These are phyloP conservation scores for Botrytis tulipae DNA, from an alignment of 2,329 filamentous ascomycete genomes.

Conservation along the genomic window DNA sequence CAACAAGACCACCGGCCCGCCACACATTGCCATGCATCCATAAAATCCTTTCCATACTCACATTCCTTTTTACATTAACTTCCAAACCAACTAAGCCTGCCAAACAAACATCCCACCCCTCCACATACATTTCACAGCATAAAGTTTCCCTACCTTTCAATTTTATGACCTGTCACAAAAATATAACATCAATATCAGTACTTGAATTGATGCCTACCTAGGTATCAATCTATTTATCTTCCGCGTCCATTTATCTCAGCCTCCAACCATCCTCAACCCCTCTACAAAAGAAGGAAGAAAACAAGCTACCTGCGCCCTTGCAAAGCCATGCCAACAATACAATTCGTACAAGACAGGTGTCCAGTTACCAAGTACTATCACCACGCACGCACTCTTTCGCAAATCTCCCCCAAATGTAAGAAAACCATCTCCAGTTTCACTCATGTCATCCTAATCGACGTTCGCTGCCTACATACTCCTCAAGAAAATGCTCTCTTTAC, in stretches of 20 bases:
- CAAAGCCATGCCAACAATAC: slow-evolving; percentile 4
- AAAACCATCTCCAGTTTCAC: background rate
- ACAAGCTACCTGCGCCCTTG: background rate
- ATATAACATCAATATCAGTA: background rate
- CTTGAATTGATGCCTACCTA: background rate
- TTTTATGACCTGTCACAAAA: background rate
- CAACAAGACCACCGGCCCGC: background rate
- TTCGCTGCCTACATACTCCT: slow-evolving; percentile 9
- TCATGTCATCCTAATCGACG: background rate
- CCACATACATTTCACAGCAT: background rate
- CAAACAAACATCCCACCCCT: background rate
- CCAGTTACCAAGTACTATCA: background rate
- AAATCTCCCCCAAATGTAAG: background rate
- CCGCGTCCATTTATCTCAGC: background rate
- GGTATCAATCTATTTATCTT: background rate
- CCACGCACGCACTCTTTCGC: background rate
- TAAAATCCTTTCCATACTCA: background rate
- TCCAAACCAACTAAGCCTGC: background rate
- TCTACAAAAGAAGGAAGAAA: background rate
- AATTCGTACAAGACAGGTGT: background rate
- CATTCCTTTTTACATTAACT: background rate
- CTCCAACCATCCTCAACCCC: background rate
- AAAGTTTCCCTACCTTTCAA: background rate
- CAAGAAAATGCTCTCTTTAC: slow-evolving; percentile 28
- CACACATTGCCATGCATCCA: background rate